Percentiles rank a stretch among this genome's conserved stretches.
Conservation (phyloP, 306 rosid genomes). For the Dalbergia cochinchinensis region DNA sequence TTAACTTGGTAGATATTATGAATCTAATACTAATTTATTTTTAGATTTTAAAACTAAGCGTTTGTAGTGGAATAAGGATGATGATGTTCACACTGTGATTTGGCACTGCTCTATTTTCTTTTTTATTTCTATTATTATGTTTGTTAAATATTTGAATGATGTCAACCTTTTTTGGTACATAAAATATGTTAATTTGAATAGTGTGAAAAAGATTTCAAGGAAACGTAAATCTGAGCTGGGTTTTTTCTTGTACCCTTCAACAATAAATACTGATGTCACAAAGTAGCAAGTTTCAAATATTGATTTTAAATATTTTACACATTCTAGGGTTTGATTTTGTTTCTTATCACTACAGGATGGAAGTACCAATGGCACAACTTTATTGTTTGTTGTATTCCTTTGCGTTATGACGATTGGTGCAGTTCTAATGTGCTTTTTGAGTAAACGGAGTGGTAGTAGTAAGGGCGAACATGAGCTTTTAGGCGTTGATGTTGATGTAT, state of each 20-base stretch:
- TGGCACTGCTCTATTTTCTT: slow-evolving; percentile 4
- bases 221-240: slow-evolving; percentile 32
- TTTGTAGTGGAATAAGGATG: slow-evolving; percentile 24
- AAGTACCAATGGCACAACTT: slow-evolving; percentile 65
- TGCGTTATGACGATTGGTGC: slow-evolving; percentile 76
- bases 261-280: slow-evolving; percentile 23
- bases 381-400: slow-evolving; percentile 83
- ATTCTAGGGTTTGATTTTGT: slow-evolving; percentile 38
- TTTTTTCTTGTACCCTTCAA: slow-evolving; percentile 33
- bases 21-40: not conserved
- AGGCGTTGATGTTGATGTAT: slow-evolving; percentile 51
- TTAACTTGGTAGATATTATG: slow-evolving; percentile 23
- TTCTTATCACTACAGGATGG: slow-evolving; percentile 69
- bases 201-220: slow-evolving; percentile 21
- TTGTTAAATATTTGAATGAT: not conserved
- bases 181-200: slow-evolving; percentile 24
- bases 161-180: no score
- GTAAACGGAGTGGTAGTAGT: slow-evolving; percentile 58
- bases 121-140: slow-evolving; percentile 23
- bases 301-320: slow-evolving; percentile 22
- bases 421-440: slow-evolving; percentile 81
- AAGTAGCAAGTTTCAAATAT: slow-evolving; percentile 25
- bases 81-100: slow-evolving; percentile 6
- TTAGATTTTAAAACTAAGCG: slow-evolving; percentile 28
- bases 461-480: slow-evolving; percentile 50